Evolutionary conservation across 345 rosid genomes (phyloP).

Genomic region (Eucalyptus tenuipes): DNA sequence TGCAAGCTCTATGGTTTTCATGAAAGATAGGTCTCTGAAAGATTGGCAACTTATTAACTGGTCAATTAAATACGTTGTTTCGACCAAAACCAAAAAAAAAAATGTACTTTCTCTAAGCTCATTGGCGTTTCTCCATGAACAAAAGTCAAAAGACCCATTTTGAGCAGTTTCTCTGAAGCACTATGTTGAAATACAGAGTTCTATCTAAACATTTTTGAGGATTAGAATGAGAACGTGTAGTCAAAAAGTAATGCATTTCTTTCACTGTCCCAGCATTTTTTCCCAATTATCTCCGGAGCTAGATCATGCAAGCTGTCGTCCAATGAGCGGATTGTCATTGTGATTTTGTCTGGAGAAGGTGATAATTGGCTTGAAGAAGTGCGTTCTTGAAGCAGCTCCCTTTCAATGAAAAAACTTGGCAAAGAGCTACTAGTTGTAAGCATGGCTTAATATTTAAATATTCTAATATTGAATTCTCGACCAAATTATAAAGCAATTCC

Average conservation of each 20-base stretch:
- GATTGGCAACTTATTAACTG: background rate
- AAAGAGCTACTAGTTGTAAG: background rate
- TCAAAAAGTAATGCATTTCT: background rate
- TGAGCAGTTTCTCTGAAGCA: no score
- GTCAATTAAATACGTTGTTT: background rate
- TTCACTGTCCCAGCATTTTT: background rate
- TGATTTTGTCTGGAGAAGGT: conserved; percentile 4
- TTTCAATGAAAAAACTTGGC: conserved; percentile 20
- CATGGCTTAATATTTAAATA: background rate
- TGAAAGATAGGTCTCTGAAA: background rate
- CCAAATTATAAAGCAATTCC: background rate
- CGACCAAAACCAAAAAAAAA: background rate
- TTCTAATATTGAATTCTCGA: conserved; percentile 5
- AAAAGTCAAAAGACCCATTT: background rate
- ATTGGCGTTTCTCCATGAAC: background rate
- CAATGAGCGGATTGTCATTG: background rate
- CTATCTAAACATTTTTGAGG: no score
- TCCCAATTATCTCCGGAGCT: background rate
- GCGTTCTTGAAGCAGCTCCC: background rate
- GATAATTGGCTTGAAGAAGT: background rate
- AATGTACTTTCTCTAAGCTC: background rate
- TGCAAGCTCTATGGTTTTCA: background rate
- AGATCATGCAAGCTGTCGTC: background rate
- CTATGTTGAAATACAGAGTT: no score
- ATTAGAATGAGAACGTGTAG: background rate